phyloP scores from a whole-genome alignment of 495 filamentous ascomycete species.

The Tuber melanosporum region DNA sequence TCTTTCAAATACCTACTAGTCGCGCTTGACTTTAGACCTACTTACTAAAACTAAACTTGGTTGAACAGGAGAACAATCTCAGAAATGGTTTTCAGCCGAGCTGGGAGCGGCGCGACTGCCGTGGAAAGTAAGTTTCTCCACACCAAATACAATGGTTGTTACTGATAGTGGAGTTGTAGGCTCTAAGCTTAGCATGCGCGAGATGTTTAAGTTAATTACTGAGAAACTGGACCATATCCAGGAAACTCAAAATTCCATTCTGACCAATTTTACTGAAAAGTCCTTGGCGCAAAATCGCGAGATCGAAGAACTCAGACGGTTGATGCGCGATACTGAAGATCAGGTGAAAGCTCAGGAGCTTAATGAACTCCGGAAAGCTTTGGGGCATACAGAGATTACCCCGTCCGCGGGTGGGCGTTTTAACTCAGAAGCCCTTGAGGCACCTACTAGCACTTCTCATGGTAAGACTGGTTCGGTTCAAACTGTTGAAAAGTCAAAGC shows the following conservation, averaged over 20 bases:
- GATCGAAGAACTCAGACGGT: neutral
- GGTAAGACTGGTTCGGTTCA: neutral
- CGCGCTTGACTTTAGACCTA: neutral
- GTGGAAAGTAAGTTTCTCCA: neutral
- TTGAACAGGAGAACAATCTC: neutral
- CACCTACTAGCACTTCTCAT: neutral
- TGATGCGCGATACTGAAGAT: neutral
- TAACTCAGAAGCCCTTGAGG: neutral
- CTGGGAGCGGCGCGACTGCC: neutral
- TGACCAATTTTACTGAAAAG: neutral
- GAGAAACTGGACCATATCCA: neutral
- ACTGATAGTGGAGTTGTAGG: neutral
- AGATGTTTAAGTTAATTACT: neutral
- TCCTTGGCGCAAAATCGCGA: neutral
- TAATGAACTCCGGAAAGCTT: neutral
- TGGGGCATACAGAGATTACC: neutral
- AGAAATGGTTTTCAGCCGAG: neutral
- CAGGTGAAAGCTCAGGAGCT: neutral
- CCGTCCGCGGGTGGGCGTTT: neutral
- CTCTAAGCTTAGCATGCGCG: neutral
- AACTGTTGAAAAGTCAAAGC: neutral
- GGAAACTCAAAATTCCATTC: neutral
- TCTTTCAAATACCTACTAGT: too few relatives aligned
- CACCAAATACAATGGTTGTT: neutral
- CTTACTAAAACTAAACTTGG: neutral